These are phyloP conservation scores for Aschersonia sp. DNA, from an alignment of 2,329 filamentous ascomycete genomes.

Conservation along the genomic window DNA sequence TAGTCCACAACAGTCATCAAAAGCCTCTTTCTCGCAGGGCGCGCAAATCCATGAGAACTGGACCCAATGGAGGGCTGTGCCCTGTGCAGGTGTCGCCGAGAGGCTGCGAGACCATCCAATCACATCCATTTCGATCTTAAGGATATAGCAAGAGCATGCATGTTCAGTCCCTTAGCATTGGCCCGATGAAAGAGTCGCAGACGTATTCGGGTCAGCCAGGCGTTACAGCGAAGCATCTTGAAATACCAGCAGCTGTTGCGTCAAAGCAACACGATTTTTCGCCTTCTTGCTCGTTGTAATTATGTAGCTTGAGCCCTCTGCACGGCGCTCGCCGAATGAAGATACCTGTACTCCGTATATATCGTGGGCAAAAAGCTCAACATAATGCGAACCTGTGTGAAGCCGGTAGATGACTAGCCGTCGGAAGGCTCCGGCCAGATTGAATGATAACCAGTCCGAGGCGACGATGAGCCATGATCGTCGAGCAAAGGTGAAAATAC, in stretches of 20 bases:
- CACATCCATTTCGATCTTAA: neutral
- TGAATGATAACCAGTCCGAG: too few relatives aligned
- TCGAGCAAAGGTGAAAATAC: too few relatives aligned
- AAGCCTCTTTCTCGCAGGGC: neutral
- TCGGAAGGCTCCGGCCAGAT: too few relatives aligned
- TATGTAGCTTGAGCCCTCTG: too few relatives aligned
- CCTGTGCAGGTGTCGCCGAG: neutral
- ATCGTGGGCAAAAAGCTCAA: too few relatives aligned
- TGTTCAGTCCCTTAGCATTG: conserved; percentile 16
- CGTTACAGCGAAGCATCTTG: conserved; percentile 5
- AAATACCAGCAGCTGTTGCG: neutral
- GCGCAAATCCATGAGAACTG: neutral
- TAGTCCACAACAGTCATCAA: too few relatives aligned
- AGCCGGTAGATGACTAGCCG: too few relatives aligned
- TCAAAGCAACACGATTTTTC: neutral
- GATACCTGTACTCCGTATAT: too few relatives aligned
- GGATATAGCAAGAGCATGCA: neutral
- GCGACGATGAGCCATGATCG: too few relatives aligned
- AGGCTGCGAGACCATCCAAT: too few relatives aligned
- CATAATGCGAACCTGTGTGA: too few relatives aligned
- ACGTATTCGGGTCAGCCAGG: conserved; percentile 1
- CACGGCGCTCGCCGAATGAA: too few relatives aligned
- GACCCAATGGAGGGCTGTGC: neutral
- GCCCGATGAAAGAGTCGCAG: conserved; percentile 6
- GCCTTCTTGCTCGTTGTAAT: neutral